A percentile compares a stretch with the other conserved stretches of the same genome.
phyloP scores from a whole-genome alignment of 345 rosid genomes.

The Toxicodendron radicans region DNA sequence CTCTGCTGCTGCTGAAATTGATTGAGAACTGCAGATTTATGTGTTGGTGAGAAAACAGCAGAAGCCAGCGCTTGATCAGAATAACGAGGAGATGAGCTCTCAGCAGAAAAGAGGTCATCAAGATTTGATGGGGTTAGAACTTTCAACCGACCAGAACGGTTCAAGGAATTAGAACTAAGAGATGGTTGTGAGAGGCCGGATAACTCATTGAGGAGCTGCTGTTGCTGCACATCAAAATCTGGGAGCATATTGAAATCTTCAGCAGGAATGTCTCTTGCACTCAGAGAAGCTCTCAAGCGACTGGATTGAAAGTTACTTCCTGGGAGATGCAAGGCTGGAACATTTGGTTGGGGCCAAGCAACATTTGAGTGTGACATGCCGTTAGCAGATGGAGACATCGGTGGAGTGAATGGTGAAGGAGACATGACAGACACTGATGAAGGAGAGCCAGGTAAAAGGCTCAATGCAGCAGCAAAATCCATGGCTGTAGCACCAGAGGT shows the following conservation, averaged over 20 bases:
- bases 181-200: conserved; percentile 52
- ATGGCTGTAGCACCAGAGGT: conserved; percentile 59
- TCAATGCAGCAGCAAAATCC: conserved; percentile 82
- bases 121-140: conserved; percentile 75
- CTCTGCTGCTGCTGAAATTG: conserved; percentile 69
- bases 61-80: conserved; percentile 55
- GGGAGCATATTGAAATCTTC: conserved; percentile 64
- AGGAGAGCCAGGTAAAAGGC: conserved; percentile 80
- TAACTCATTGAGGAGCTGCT: conserved; percentile 60
- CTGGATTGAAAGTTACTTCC: conserved; percentile 85
- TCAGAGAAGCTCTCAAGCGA: conserved; percentile 79
- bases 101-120: conserved; percentile 65
- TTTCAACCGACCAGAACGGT: conserved; percentile 75
- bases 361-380: conserved; percentile 69
- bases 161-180: conserved; percentile 48
- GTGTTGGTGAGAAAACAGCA: conserved; percentile 60
- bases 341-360: conserved; percentile 89
- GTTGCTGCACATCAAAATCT: conserved; percentile 77
- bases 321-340: conserved; percentile 76
- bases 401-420: conserved; percentile 80
- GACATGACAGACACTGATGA: conserved; percentile 78
- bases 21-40: conserved; percentile 55
- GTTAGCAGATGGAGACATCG: conserved; percentile 78
- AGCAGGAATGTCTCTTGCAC: conserved; percentile 66
- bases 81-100: conserved; percentile 62